phyloP scores from a whole-genome alignment of 2,329 filamentous ascomycete species.

The Monilinia vaccinii-corymbosi region DNA sequence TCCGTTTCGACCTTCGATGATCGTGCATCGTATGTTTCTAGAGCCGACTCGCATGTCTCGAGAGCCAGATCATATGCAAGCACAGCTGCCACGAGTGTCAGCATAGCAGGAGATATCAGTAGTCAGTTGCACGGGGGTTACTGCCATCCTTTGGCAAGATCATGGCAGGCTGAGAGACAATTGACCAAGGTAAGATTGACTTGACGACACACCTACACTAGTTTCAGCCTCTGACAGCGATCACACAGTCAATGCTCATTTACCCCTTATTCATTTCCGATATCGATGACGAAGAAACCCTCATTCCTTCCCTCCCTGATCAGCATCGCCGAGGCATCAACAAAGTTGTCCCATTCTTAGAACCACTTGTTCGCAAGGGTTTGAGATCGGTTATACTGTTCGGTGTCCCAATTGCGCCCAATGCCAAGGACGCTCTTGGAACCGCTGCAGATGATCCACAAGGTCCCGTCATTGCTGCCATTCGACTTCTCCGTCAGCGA shows the following conservation, averaged over 20 bases:
- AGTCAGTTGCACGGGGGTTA: conserved; percentile 80
- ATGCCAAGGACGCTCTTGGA: conserved; percentile 82
- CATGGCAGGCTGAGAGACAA: conserved; percentile 78
- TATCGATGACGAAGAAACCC: conserved; percentile 80
- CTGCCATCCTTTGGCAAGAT: conserved; percentile 66
- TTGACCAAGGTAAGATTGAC: conserved; percentile 61
- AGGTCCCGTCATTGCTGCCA: conserved; percentile 82
- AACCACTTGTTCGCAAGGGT: conserved; percentile 80
- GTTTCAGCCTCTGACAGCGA: conserved; percentile 11
- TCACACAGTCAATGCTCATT: conserved; percentile 82
- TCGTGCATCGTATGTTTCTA: conserved; percentile 50
- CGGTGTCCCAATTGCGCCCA: conserved; percentile 75
- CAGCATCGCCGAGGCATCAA: conserved; percentile 85
- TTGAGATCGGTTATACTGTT: conserved; percentile 91
- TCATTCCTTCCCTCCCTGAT: conserved; percentile 84
- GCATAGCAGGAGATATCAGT: conserved; percentile 66
- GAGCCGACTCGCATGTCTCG: conserved; percentile 47
- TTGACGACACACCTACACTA: background rate
- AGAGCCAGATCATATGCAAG: conserved; percentile 57
- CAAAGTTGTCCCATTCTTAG: conserved; percentile 73
- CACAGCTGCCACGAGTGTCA: conserved; percentile 58
- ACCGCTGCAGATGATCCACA: conserved; percentile 87
- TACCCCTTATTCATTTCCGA: conserved; percentile 97
- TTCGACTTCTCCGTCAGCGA: conserved; percentile 70
- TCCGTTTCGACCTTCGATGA: conserved; percentile 44